A percentile compares a stretch with the other conserved stretches of the same genome.
Evolutionary conservation across 805 yeast species (phyloP).

Genomic region (Wickerhamiella lipophila): DNA sequence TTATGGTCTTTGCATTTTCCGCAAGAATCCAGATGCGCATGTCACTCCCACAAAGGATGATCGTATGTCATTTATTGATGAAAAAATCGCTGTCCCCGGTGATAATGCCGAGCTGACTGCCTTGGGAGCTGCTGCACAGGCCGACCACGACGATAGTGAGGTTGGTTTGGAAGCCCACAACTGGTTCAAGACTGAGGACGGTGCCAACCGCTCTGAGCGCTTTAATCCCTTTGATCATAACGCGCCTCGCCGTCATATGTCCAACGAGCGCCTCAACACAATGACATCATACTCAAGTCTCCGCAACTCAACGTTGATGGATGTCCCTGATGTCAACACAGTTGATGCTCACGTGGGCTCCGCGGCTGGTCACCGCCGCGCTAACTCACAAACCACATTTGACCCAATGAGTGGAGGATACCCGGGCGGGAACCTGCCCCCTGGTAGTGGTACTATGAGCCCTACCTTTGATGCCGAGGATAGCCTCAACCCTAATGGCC

Average conservation of each 20-base stretch:
- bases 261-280: constrained; percentile 5
- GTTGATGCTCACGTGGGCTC: constrained; percentile 8
- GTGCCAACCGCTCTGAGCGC: constrained; percentile 3
- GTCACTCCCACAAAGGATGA: constrained; percentile 85
- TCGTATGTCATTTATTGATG: constrained; percentile 61
- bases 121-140: constrained; percentile 69
- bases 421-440: constrained; percentile 7
- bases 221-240: constrained; percentile 9
- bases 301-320: constrained; percentile 7
- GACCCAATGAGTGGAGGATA: constrained; percentile 3
- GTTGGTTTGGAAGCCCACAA: constrained; percentile 38
- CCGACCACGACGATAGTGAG: constrained; percentile 40
- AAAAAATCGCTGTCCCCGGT: constrained; percentile 31
- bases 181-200: constrained; percentile 20
- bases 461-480: constrained; percentile 4
- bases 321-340: constrained; percentile 6
- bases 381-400: constrained; percentile 9
- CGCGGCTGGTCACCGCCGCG: constrained; percentile 1
- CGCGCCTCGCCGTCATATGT: constrained; percentile 3
- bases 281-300: constrained; percentile 12
- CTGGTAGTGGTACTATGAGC: background rate
- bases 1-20: constrained; percentile 38
- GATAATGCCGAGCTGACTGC: constrained; percentile 40
- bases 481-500: constrained; percentile 6
- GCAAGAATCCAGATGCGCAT: constrained; percentile 80